Base-by-base conservation (phyloP, 306 rosid species). In the Abrus precatorius region DNA sequence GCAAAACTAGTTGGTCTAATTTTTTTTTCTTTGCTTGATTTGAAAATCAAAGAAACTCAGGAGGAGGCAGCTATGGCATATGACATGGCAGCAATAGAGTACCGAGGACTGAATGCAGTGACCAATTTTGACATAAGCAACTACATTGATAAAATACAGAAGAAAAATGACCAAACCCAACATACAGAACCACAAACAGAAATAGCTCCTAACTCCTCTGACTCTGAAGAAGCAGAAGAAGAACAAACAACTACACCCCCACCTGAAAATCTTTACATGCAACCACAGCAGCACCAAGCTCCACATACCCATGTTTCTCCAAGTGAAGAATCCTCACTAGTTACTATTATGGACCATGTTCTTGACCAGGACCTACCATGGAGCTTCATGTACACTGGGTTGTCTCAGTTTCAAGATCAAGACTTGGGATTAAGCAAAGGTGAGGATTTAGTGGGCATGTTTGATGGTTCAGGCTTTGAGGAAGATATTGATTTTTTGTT, bases 11-110 rank as follows among this genome's bases (percentile, higher is more conserved):
- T 40, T 54, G 48, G 41, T 9, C 45, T 9, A 10, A 7, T 32
- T 66, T 9, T 55, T 34, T 44, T 66, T 41, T n/a, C 9, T 44
- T 49, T 66, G 68, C 1, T 69, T 57, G 44, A 9, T 32, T 78
- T 67, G 73, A 41, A 59, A 33, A 33, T 57, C 53, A 73, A 66
- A 95, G 99, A 92, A 71, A 95, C 98, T 52, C 97, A 93, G 74
- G 99, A 95, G 82, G 98, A 95, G 73, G 98, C 99, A 11, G 99
- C 99, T 1, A 89, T 83, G 32, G 99, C 99, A 7, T 95, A 95
- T 83, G 99, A 95, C 72, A 69, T 78, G 78, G 99, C 99, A 29
- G 98, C 98, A 4, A 93, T 95, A 71, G 90, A 93, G 60, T 84
- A 95, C 84, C 87, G 99, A 78, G 99, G 98, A 79, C 27, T 87